Conservation (phyloP, 202 grass and related monocot species). For the Digitaria exilis region DNA sequence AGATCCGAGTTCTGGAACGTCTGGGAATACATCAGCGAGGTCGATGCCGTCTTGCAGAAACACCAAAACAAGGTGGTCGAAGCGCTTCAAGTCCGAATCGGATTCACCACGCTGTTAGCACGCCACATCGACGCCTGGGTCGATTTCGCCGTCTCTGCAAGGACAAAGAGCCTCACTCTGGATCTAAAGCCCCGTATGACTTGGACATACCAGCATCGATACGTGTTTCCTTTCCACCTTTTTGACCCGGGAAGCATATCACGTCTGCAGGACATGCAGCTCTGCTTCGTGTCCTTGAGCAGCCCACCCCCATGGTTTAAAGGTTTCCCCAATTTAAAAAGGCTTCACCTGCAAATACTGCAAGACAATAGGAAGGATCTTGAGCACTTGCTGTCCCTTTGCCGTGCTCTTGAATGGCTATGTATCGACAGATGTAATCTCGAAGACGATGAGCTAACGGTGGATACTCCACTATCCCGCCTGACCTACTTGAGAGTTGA, state of each 20-base stretch:
- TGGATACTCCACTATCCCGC: not conserved
- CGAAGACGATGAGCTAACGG: not conserved
- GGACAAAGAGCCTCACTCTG: too few relatives aligned
- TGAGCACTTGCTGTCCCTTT: not conserved
- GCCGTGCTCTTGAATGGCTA: not conserved
- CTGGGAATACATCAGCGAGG: not conserved
- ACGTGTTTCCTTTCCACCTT: too few relatives aligned
- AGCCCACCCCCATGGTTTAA: not conserved
- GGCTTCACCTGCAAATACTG: not conserved
- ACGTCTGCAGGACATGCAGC: not conserved
- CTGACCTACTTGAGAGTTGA: not conserved
- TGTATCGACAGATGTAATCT: not conserved
- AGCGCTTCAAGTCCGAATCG: too few relatives aligned
- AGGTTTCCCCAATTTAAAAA: conserved; percentile 3
- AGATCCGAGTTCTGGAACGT: too few relatives aligned
- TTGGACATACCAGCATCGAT: too few relatives aligned
- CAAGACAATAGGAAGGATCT: not conserved
- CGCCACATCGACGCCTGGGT: too few relatives aligned
- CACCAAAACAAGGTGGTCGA: not conserved
- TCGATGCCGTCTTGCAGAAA: not conserved
- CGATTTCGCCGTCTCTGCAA: too few relatives aligned
- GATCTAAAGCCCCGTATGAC: too few relatives aligned
- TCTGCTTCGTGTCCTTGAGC: not conserved
- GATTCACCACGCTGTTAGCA: too few relatives aligned
- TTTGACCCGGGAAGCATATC: not conserved